Evolutionary conservation across 169 alveolate genomes (phyloP).

Genomic region (Plasmodium adleri): DNA sequence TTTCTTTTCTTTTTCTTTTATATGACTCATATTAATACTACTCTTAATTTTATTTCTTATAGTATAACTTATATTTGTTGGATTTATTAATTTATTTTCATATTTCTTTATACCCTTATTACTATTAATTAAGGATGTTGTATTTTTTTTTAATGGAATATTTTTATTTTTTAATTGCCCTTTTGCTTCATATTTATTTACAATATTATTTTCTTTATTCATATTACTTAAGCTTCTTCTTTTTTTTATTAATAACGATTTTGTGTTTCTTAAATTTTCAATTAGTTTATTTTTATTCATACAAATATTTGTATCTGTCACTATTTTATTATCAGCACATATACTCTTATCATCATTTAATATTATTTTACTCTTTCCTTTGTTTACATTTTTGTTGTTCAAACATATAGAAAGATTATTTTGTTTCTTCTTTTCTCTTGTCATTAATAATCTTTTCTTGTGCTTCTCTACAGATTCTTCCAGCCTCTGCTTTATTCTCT

Average conservation of each 20-base stretch:
- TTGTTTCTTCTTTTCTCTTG: constrained; percentile 20
- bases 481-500: constrained; percentile 32
- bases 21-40: background rate
- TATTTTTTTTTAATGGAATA: no score
- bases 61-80: background rate
- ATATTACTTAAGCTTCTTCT: background rate
- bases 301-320: background rate
- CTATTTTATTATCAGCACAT: background rate
- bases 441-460: constrained; percentile 26
- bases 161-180: no score
- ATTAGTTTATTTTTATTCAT: background rate
- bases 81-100: no score
- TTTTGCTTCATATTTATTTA: background rate
- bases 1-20: background rate
- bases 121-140: no score
- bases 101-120: no score
- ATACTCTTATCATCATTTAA: background rate
- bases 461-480: constrained; percentile 61
- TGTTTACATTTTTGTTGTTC: background rate
- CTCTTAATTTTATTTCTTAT: background rate
- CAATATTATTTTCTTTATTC: background rate
- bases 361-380: constrained; percentile 1
- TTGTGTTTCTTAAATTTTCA: constrained; percentile 4
- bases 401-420: background rate
- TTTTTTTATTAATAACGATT: constrained; percentile 1